These are phyloP conservation scores for Leccinum fallax DNA, from an alignment of 1,284 basidiomycete species.

Conservation along the genomic window DNA sequence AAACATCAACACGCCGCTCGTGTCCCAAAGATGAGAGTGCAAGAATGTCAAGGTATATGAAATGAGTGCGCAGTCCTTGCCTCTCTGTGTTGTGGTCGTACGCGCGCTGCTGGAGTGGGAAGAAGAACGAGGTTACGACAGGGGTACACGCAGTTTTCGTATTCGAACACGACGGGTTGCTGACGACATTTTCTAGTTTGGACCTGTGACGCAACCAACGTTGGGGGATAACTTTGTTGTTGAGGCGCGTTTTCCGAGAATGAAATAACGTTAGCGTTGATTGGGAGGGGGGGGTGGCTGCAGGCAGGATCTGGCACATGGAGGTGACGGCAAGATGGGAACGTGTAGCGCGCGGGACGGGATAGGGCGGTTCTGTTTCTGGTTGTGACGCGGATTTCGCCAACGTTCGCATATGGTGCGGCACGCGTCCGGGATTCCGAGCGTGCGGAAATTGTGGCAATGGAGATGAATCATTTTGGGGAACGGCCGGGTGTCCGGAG, in stretches of 20 bases:
- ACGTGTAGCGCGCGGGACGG: background rate
- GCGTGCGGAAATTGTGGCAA: slow-evolving; percentile 15
- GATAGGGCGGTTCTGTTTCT: background rate
- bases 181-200: background rate
- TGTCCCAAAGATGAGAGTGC: slow-evolving; percentile 1
- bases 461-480: slow-evolving; percentile 4
- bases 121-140: slow-evolving; percentile 12
- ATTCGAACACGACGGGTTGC: slow-evolving; percentile 5
- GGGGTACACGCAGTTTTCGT: slow-evolving; percentile 16
- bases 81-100: background rate
- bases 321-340: slow-evolving; percentile 4
- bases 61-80: slow-evolving; percentile 19
- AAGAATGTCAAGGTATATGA: slow-evolving; percentile 14
- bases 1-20: slow-evolving; percentile 6
- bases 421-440: background rate
- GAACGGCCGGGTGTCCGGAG: slow-evolving; percentile 14
- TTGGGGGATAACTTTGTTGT: background rate
- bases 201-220: background rate
- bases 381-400: background rate
- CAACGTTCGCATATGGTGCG: background rate
- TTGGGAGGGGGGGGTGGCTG: background rate
- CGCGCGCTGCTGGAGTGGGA: slow-evolving; percentile 15
- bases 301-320: background rate
- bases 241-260: slow-evolving; percentile 1
- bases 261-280: slow-evolving; percentile 20